phyloP scores from a whole-genome alignment of 306 rosid species.

The Lupinus albus region DNA sequence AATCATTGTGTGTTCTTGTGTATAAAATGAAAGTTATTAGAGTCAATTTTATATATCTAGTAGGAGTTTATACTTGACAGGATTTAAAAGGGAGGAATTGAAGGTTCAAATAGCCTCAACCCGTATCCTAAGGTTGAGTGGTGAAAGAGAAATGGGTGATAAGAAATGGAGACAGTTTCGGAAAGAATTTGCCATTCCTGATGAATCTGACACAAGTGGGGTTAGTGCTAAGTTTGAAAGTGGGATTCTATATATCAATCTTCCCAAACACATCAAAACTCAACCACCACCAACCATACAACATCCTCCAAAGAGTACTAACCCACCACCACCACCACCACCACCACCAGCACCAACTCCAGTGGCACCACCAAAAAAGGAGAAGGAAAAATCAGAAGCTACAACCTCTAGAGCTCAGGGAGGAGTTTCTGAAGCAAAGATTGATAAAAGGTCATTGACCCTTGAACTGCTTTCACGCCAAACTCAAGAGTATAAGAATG shows the following conservation, averaged over 20 bases:
- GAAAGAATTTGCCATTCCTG: background rate
- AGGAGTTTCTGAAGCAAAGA: background rate
- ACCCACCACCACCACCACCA: background rate
- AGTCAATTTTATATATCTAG: no score
- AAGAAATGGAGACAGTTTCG: slow-evolving; percentile 34
- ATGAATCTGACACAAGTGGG: background rate
- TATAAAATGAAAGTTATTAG: no score
- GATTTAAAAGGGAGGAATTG: slow-evolving; percentile 56
- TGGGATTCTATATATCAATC: slow-evolving; percentile 36
- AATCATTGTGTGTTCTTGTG: no score
- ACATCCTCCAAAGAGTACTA: no score
- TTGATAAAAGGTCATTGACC: background rate
- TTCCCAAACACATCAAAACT: slow-evolving; percentile 27
- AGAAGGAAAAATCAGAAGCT: background rate
- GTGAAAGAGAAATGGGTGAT: slow-evolving; percentile 44
- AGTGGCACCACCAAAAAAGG: background rate
- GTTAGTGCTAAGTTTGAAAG: slow-evolving; percentile 45
- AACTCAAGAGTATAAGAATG: slow-evolving; percentile 32
- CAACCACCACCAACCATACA: background rate
- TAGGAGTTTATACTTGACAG: slow-evolving; percentile 42
- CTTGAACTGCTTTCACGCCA: slow-evolving; percentile 5
- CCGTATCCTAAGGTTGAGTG: slow-evolving; percentile 44
- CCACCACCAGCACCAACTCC: background rate
- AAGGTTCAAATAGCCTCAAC: slow-evolving; percentile 51
- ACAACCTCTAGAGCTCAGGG: background rate